Percentiles rank a stretch among this genome's conserved stretches.
These are phyloP conservation scores for Orbilia oligospora DNA, from an alignment of 2,329 filamentous ascomycete genomes.

Conservation along the genomic window DNA sequence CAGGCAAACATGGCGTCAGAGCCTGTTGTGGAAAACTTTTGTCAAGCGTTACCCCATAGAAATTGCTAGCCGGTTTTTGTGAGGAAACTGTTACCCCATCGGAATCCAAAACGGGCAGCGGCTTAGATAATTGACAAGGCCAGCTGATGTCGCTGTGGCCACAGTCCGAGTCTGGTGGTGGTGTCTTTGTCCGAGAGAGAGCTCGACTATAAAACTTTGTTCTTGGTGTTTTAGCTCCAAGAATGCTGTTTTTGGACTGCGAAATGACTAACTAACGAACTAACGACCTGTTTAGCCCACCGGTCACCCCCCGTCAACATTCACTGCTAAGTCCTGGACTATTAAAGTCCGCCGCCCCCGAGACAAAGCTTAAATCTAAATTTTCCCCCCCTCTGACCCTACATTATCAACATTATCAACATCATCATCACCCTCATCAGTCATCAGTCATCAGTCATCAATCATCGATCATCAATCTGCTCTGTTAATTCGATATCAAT, in stretches of 20 bases:
- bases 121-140: constrained; percentile 54
- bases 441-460: no score
- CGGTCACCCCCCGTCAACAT: no score
- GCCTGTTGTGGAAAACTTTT: constrained; percentile 32
- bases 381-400: background rate
- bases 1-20: constrained; percentile 21
- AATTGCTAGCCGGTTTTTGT: constrained; percentile 44
- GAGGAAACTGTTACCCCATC: constrained; percentile 59
- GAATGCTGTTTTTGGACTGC: constrained; percentile 9
- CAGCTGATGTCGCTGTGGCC: constrained; percentile 22
- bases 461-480: no score
- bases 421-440: constrained; percentile 10
- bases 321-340: no score
- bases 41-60: constrained; percentile 31
- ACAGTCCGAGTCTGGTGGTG: constrained; percentile 1
- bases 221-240: background rate
- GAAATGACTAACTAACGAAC: background rate
- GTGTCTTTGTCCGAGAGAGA: constrained; percentile 22
- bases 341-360: background rate
- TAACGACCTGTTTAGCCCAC: background rate
- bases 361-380: constrained; percentile 33
- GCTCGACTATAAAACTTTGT: constrained; percentile 23
- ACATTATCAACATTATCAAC: background rate
- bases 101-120: constrained; percentile 46
- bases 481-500: no score